Evolutionary conservation across 495 filamentous ascomycete species (phyloP).

Genomic region (Aspergillus hancockii): DNA sequence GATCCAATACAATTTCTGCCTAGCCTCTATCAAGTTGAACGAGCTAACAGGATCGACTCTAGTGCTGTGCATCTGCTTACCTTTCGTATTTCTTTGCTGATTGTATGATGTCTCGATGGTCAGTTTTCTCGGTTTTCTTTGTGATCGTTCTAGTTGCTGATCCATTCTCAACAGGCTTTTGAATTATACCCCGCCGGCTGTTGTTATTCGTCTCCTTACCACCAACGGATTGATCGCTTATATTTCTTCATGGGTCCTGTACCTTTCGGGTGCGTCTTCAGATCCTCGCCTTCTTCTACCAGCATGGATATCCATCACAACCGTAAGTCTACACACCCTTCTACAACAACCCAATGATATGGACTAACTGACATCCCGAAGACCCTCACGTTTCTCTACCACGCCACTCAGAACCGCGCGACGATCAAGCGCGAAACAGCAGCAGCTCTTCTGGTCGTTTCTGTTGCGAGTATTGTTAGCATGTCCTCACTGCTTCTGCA

Average conservation of each 20-base stretch:
- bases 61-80: slow-evolving; percentile 83
- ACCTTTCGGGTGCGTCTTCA: slow-evolving; percentile 70
- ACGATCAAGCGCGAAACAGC: slow-evolving; percentile 80
- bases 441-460: slow-evolving; percentile 75
- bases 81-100: slow-evolving; percentile 89
- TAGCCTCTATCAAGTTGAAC: not conserved
- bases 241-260: slow-evolving; percentile 76
- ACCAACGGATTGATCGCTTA: slow-evolving; percentile 79
- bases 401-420: slow-evolving; percentile 77
- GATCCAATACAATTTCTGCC: not conserved
- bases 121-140: slow-evolving; percentile 20
- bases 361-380: slow-evolving; percentile 28
- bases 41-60: slow-evolving; percentile 6
- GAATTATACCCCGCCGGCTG: slow-evolving; percentile 82
- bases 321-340: slow-evolving; percentile 45
- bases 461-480: slow-evolving; percentile 72
- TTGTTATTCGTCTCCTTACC: slow-evolving; percentile 79
- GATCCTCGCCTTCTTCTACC: slow-evolving; percentile 79
- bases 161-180: slow-evolving; percentile 60
- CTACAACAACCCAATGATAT: not conserved
- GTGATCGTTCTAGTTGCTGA: slow-evolving; percentile 3
- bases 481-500: slow-evolving; percentile 70
- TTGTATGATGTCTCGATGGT: slow-evolving; percentile 91
- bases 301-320: slow-evolving; percentile 84
- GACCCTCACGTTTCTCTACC: slow-evolving; percentile 78